Conservation (phyloP, 257 asterid species). For the Solanum paucissectum region DNA sequence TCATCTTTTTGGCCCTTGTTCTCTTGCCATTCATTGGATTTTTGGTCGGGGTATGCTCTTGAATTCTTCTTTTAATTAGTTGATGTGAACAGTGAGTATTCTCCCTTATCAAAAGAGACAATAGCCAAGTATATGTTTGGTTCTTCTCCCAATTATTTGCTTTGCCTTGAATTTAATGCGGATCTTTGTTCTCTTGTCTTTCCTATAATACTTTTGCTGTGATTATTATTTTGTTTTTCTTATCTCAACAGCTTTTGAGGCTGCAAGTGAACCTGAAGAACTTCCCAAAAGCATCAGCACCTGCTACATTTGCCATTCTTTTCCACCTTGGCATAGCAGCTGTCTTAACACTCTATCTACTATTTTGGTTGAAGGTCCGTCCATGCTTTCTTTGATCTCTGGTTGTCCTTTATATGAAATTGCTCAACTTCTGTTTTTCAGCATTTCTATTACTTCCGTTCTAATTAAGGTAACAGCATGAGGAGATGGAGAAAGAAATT, state of each 20-base stretch:
- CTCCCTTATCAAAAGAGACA: neutral
- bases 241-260: conserved; percentile 45
- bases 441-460: neutral
- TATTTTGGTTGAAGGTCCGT: conserved; percentile 88
- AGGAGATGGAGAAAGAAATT: neutral
- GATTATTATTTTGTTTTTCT: neutral
- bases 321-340: conserved; percentile 90
- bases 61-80: neutral
- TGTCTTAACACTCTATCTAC: conserved; percentile 58
- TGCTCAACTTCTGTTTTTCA: neutral
- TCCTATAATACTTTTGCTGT: neutral
- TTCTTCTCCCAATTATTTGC: neutral
- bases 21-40: conserved; percentile 73
- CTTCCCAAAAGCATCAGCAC: conserved; percentile 56
- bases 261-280: conserved; percentile 77
- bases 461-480: neutral
- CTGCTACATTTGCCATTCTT: conserved; percentile 59
- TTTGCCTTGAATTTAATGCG: neutral
- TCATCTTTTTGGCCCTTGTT: conserved; percentile 70
- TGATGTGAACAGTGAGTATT: neutral
- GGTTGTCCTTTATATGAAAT: neutral
- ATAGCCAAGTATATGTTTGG: neutral
- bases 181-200: neutral
- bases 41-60: conserved; percentile 63
- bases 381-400: conserved; percentile 2